These are phyloP conservation scores for Puccinia horiana DNA, from an alignment of 1,284 basidiomycete genomes.

Conservation along the genomic window DNA sequence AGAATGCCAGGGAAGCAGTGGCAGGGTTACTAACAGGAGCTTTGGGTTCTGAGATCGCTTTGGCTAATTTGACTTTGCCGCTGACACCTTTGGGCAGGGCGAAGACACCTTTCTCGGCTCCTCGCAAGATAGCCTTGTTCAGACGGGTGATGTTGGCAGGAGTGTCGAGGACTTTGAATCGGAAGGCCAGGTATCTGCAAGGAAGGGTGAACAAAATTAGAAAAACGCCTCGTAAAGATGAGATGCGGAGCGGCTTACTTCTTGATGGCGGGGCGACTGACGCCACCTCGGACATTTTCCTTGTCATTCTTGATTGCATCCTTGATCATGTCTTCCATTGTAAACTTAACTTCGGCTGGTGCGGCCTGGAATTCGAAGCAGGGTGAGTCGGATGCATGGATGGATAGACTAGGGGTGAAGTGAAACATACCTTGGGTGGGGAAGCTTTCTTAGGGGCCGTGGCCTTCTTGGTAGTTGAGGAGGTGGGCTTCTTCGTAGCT, in stretches of 20 bases:
- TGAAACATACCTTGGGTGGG: constrained; percentile 10
- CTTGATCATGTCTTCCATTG: constrained; percentile 47
- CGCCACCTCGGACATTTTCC: constrained; percentile 45
- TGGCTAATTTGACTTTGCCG: constrained; percentile 53
- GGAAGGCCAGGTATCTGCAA: constrained; percentile 40
- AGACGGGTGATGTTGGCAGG: constrained; percentile 39
- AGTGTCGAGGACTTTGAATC: constrained; percentile 46
- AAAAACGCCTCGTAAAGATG: neutral
- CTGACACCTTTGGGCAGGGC: constrained; percentile 52
- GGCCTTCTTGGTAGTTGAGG: constrained; percentile 24
- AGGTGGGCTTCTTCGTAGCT: constrained; percentile 25
- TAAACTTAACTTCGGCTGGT: constrained; percentile 8
- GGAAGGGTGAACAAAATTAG: neutral
- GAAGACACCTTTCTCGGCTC: constrained; percentile 51
- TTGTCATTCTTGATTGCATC: constrained; percentile 47
- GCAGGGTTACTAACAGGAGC: constrained; percentile 13
- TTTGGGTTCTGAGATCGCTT: constrained; percentile 6
- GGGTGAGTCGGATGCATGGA: neutral
- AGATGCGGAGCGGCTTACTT: neutral
- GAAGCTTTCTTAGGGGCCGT: constrained; percentile 14
- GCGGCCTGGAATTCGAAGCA: neutral
- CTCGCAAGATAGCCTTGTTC: constrained; percentile 45
- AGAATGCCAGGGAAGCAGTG: no score
- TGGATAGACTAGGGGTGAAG: no score
- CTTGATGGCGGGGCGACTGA: constrained; percentile 46